Conservation (phyloP, 2,329 filamentous ascomycete genomes). For the Golovinomyces cichoracearum region DNA sequence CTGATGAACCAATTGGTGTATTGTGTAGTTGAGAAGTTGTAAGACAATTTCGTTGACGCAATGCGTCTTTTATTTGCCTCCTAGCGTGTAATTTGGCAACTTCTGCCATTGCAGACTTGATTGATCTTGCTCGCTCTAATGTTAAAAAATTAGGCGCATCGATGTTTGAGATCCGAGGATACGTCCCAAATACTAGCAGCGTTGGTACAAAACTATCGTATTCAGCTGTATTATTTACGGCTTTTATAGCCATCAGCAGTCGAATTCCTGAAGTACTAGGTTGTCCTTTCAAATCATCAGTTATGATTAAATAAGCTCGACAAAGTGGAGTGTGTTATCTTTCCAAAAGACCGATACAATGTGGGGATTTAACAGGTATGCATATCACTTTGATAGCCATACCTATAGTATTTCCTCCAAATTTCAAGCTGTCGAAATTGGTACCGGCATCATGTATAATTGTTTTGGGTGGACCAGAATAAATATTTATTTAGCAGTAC, state of each 20-base stretch:
- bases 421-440: not conserved
- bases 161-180: constrained; percentile 2
- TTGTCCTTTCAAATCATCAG: not conserved
- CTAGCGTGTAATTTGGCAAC: not conserved
- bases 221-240: not conserved
- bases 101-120: constrained; percentile 2
- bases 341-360: not conserved
- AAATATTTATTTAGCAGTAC: not conserved
- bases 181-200: not conserved
- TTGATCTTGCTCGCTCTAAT: not conserved
- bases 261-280: not conserved
- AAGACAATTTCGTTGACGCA: not conserved
- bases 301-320: not conserved
- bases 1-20: no score
- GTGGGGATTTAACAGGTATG: not conserved
- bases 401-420: not conserved
- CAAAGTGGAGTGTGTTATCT: not conserved
- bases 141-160: constrained; percentile 2
- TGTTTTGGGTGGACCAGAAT: not conserved
- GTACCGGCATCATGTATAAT: not conserved
- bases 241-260: not conserved
- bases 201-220: not conserved
- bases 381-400: not conserved
- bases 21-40: no score
- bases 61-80: not conserved